Percentiles rank a stretch among this genome's conserved stretches.
These are phyloP conservation scores for Dalechampia spathulata DNA, from an alignment of 441 rosid genomes.

Conservation along the genomic window DNA sequence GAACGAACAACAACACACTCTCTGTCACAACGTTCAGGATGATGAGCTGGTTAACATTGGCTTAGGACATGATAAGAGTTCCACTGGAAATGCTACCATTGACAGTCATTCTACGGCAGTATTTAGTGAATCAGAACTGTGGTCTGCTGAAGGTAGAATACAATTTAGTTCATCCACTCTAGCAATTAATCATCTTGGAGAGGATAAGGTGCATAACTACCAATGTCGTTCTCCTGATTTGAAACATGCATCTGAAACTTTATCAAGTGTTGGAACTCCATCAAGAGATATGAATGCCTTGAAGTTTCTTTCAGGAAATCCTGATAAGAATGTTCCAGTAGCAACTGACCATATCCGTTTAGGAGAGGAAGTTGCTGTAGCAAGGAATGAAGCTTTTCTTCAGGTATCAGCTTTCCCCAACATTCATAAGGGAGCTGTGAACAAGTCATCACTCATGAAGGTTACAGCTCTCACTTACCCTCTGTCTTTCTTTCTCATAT, in stretches of 20 bases:
- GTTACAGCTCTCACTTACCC: conserved; percentile 16
- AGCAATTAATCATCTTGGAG: conserved; percentile 13
- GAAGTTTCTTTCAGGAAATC: conserved; percentile 22
- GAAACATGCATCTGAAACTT: conserved; percentile 20
- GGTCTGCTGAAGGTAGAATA: conserved; percentile 11
- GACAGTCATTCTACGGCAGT: conserved; percentile 18
- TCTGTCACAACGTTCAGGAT: conserved; percentile 24
- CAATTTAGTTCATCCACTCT: conserved; percentile 15
- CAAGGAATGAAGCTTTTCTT: conserved; percentile 28
- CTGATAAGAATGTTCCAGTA: conserved; percentile 17
- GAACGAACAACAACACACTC: conserved; percentile 15
- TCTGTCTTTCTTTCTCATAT: conserved; percentile 12
- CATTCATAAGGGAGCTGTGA: conserved; percentile 16
- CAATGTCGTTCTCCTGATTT: conserved; percentile 10
- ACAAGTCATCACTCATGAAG: conserved; percentile 35
- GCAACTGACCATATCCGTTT: conserved; percentile 20
- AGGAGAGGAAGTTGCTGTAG: conserved; percentile 26
- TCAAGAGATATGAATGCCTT: conserved; percentile 14
- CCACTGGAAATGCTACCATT: conserved; percentile 15
- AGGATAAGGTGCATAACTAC: conserved; percentile 19
- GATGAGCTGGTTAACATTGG: conserved; percentile 16
- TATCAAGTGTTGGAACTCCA: conserved; percentile 15
- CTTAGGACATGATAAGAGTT: conserved; percentile 23
- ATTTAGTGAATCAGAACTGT: conserved; percentile 12
- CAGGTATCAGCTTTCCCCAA: conserved; percentile 27